These are phyloP conservation scores for Kwoniella dendrophila DNA, from an alignment of 768 basidiomycete species.

Conservation along the genomic window DNA sequence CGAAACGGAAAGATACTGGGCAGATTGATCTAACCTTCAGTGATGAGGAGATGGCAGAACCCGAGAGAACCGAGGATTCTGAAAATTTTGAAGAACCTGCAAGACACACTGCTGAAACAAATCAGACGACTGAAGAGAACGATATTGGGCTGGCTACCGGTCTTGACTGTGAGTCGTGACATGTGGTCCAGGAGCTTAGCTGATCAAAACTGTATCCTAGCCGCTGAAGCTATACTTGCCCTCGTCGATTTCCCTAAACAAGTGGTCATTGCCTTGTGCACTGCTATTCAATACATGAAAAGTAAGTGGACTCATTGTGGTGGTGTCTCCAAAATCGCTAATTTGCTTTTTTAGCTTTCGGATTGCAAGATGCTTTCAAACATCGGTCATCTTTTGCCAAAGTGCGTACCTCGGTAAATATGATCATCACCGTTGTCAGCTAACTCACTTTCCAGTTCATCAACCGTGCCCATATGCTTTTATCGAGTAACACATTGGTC, in stretches of 20 bases:
- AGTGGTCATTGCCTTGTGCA: constrained; percentile 45
- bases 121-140: not conserved
- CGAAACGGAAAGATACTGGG: not conserved
- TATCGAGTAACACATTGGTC: constrained; percentile 81
- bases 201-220: constrained; percentile 23
- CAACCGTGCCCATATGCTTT: constrained; percentile 76
- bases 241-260: constrained; percentile 52
- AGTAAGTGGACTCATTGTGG: too few species aligned
- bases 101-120: not conserved
- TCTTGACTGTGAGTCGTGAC: constrained; percentile 28
- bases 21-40: constrained; percentile 22
- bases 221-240: constrained; percentile 40
- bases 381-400: constrained; percentile 73
- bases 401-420: constrained; percentile 13
- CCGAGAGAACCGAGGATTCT: constrained; percentile 3
- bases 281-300: constrained; percentile 51
- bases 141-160: constrained; percentile 34
- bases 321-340: too few species aligned
- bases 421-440: not conserved
- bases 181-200: not conserved
- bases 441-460: constrained; percentile 63
- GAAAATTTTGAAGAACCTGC: not conserved
- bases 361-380: constrained; percentile 73
- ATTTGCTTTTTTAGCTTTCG: constrained; percentile 61
- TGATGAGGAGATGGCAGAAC: constrained; percentile 5